These are phyloP conservation scores for Clarireedia monteithiana DNA, from an alignment of 2,329 filamentous ascomycete species.

Conservation along the genomic window DNA sequence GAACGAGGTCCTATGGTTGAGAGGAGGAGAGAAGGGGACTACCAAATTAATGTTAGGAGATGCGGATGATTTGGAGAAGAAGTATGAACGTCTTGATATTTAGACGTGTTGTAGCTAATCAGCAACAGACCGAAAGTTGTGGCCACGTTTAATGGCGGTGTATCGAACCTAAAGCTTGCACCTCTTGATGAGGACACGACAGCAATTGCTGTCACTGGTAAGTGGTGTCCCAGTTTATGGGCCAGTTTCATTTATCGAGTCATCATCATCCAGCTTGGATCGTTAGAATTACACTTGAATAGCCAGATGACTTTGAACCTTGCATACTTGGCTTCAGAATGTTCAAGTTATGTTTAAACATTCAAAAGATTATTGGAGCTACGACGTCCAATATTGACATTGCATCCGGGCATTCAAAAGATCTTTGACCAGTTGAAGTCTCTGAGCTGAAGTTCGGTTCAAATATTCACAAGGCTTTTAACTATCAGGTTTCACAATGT, in stretches of 20 bases:
- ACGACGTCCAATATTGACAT: no score
- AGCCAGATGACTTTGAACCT: neutral
- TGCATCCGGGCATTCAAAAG: no score
- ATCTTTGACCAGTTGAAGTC: no score
- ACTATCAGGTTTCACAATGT: no score
- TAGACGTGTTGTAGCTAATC: slow-evolving; percentile 4
- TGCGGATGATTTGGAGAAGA: slow-evolving; percentile 19
- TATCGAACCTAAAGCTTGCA: slow-evolving; percentile 54
- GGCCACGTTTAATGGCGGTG: slow-evolving; percentile 39
- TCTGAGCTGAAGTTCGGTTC: no score
- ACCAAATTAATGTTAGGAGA: slow-evolving; percentile 25
- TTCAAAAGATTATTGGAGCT: no score
- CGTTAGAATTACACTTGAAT: neutral
- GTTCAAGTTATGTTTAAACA: no score
- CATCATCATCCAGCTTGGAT: neutral
- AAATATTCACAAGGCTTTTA: no score
- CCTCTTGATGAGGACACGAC: slow-evolving; percentile 41
- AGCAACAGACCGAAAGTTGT: slow-evolving; percentile 37
- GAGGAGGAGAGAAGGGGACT: slow-evolving; percentile 47
- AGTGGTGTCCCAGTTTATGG: neutral
- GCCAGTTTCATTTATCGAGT: neutral
- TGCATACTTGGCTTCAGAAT: no score
- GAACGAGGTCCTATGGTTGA: slow-evolving; percentile 26
- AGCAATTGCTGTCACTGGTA: slow-evolving; percentile 45
- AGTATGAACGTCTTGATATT: slow-evolving; percentile 15